These are phyloP conservation scores for Hypoxylon sp. DNA, from an alignment of 2,329 filamentous ascomycete genomes.

Conservation along the genomic window DNA sequence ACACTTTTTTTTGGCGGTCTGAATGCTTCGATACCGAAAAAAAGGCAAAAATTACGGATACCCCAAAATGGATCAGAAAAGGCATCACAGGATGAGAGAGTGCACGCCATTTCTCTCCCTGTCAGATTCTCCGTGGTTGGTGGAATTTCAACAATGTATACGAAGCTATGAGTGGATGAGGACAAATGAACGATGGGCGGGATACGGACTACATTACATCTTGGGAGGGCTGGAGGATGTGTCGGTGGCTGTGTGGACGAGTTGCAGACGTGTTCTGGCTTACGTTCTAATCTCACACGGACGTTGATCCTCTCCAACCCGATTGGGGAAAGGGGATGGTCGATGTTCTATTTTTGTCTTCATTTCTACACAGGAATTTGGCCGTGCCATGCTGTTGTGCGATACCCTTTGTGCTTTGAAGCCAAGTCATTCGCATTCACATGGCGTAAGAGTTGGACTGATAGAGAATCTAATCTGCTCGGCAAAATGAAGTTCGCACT, in stretches of 20 bases:
- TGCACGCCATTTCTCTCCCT: constrained; percentile 33
- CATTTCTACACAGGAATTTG: constrained; percentile 51
- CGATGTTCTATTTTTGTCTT: constrained; percentile 51
- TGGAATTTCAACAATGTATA: constrained; percentile 51
- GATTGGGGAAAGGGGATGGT: constrained; percentile 30
- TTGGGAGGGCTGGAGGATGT: constrained; percentile 29
- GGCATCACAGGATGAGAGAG: constrained; percentile 21
- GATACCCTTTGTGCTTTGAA: constrained; percentile 54
- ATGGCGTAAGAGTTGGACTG: constrained; percentile 54
- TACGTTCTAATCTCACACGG: constrained; percentile 45
- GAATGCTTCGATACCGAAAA: constrained; percentile 25
- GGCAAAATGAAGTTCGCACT: constrained; percentile 57
- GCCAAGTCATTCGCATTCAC: constrained; percentile 53
- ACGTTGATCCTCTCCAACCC: constrained; percentile 38
- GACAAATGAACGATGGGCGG: constrained; percentile 34
- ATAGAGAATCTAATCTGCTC: constrained; percentile 54
- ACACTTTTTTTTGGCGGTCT: constrained; percentile 23
- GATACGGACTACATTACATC: constrained; percentile 19
- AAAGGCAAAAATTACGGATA: constrained; percentile 39
- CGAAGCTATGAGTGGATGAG: constrained; percentile 51
- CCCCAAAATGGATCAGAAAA: constrained; percentile 42
- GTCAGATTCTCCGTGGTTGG: constrained; percentile 40
- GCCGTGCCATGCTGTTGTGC: constrained; percentile 54
- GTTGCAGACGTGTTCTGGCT: constrained; percentile 33
- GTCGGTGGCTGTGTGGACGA: constrained; percentile 38